Base-by-base conservation (phyloP, 805 yeast genomes). In the Tetrapisispora taiwanensis region DNA sequence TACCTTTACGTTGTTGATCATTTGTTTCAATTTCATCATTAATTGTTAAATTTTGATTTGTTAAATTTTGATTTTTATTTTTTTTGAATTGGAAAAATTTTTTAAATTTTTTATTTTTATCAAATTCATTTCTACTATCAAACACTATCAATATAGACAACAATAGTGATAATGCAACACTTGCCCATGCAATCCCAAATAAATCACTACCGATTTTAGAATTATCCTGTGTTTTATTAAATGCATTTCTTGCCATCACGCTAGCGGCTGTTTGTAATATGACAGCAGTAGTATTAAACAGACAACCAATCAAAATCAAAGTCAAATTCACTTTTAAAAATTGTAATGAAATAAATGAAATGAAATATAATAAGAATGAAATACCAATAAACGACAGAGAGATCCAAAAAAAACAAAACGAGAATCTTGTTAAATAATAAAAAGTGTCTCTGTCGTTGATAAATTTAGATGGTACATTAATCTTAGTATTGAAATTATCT, bases 161-260 rank as follows among this genome's bases (percentile, higher is more conserved):
- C 26, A 46, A 30, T 30, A 56, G 18, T 27, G 52, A 46, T 27
- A 58, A 63, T 4, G 74, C 79, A 43, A 77, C 76, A 19, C 85
- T 68, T 42, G 87, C 82, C 94, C 94, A 84, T 7, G 78, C 58
- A 44, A 82, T 56, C 56, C 83, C 89, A 59, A 79, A 60, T 55
- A 75, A 63, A 39, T 75, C 65, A 28, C 76, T 70, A 48, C 87
- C 85, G 46, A 83, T 50, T 44, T 71, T 67, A 35, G 79, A 71
- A 14, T 51, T 46, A 49, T 35, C 56, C 36, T 67, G 72, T 26
- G 62, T 74, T 47, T 67, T 59, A 33, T 62, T 57, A 74, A 89
- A 89, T 24, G 82, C 81, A 54, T 78, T 71, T 60, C 72, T 80
- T 39, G 85, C 92, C 68, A 84, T 59, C n/a, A 82, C 95, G 48